These are phyloP conservation scores for Penicillium roqueforti DNA, from an alignment of 495 filamentous ascomycete species.

Conservation along the genomic window DNA sequence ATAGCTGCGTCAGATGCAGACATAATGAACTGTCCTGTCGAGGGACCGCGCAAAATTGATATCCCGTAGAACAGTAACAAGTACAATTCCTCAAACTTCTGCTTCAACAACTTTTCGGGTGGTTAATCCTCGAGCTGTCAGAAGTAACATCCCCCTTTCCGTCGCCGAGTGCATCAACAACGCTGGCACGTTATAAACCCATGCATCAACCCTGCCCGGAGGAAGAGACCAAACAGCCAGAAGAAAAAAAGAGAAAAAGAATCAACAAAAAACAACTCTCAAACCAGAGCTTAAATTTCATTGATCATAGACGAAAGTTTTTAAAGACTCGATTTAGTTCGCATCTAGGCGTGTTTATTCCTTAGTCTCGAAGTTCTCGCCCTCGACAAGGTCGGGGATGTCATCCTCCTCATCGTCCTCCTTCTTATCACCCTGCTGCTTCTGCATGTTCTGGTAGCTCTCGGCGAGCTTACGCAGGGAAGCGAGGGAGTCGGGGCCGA, in stretches of 20 bases:
- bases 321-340: slow-evolving; percentile 9
- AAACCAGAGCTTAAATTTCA: slow-evolving; percentile 25
- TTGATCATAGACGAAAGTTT: slow-evolving; percentile 25
- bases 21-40: slow-evolving; percentile 16
- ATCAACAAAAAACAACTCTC: slow-evolving; percentile 3
- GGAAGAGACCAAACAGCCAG: not conserved
- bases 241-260: not conserved
- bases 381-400: slow-evolving; percentile 93
- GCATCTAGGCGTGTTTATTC: slow-evolving; percentile 55
- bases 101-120: not conserved
- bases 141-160: not conserved
- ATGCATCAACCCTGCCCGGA: not conserved
- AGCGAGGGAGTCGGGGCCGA: slow-evolving; percentile 95
- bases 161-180: not conserved
- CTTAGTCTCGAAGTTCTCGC: slow-evolving; percentile 95
- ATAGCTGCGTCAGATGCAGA: slow-evolving; percentile 20
- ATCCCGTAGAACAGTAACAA: not conserved
- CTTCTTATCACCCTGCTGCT: slow-evolving; percentile 73
- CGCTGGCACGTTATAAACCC: not conserved
- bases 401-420: slow-evolving; percentile 86
- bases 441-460: slow-evolving; percentile 99
- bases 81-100: not conserved
- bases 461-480: slow-evolving; percentile 96
- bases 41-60: not conserved
- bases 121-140: not conserved